Percentiles rank a stretch among this genome's conserved stretches.
phyloP scores from a whole-genome alignment of 2,329 filamentous ascomycete species.

The Aspergillus hortae region DNA sequence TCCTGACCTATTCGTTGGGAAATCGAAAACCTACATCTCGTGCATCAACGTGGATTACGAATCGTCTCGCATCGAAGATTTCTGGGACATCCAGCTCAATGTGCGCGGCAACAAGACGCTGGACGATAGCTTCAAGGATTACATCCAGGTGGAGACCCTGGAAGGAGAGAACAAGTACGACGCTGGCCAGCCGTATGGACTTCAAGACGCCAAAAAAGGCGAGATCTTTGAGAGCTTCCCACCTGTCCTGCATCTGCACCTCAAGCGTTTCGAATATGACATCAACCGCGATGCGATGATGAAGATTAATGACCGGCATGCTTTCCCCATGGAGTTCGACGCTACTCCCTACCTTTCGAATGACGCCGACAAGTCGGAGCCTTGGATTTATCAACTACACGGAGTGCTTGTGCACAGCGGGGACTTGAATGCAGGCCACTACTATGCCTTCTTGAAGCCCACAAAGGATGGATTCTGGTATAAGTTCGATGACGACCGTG shows the following conservation, averaged over 20 bases:
- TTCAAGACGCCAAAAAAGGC: slow-evolving; percentile 96
- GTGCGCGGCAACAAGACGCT: slow-evolving; percentile 91
- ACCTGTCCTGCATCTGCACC: slow-evolving; percentile 86
- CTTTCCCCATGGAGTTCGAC: slow-evolving; percentile 49
- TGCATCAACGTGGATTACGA: slow-evolving; percentile 99
- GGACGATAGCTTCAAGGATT: slow-evolving; percentile 92
- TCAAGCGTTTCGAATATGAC: slow-evolving; percentile 98
- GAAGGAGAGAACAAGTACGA: slow-evolving; percentile 99
- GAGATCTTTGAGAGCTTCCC: slow-evolving; percentile 97
- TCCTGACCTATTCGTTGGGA: slow-evolving; percentile 88
- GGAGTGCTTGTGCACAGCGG: slow-evolving; percentile 95
- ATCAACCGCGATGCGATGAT: slow-evolving; percentile 95
- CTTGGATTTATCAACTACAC: slow-evolving; percentile 89
- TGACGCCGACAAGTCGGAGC: slow-evolving; percentile 79
- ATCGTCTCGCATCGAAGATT: slow-evolving; percentile 91
- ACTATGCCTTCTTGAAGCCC: slow-evolving; percentile 95
- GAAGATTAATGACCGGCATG: slow-evolving; percentile 68
- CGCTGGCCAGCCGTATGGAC: slow-evolving; percentile 80
- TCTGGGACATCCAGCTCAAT: slow-evolving; percentile 98
- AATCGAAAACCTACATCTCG: slow-evolving; percentile 97
- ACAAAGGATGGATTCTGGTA: slow-evolving; percentile 92
- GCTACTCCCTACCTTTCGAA: slow-evolving; percentile 83
- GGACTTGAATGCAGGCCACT: slow-evolving; percentile 94
- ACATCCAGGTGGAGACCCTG: slow-evolving; percentile 93
- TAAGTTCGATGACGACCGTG: slow-evolving; percentile 94